Conservation (phyloP, 768 basidiomycete genomes). For the Leccinum olivaceopallidum region DNA sequence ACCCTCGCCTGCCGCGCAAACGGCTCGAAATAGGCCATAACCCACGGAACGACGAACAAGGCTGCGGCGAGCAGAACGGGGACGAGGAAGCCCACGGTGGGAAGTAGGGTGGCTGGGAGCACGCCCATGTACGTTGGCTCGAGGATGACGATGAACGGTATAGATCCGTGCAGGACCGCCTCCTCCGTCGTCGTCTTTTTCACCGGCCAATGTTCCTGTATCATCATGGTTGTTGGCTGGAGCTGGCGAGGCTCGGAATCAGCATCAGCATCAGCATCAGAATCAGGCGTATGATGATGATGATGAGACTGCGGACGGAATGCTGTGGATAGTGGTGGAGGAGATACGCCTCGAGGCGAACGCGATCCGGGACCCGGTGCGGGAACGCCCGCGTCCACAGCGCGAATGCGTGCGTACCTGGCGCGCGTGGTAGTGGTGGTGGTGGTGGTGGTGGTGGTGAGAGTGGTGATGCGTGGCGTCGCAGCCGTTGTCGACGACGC, state of each 20-base stretch:
- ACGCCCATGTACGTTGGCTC: conserved; percentile 63
- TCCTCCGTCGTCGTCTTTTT: no score
- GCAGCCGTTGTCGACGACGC: conserved; percentile 1
- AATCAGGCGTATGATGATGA: neutral
- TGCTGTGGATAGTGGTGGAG: neutral
- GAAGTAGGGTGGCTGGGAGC: conserved; percentile 53
- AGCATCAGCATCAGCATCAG: neutral
- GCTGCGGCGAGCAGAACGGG: conserved; percentile 29
- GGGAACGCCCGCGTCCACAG: conserved; percentile 52
- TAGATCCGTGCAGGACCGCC: conserved; percentile 4
- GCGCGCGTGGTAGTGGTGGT: conserved; percentile 36
- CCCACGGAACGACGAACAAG: conserved; percentile 17
- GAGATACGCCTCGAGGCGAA: conserved; percentile 3
- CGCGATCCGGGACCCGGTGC: conserved; percentile 33
- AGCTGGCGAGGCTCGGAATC: neutral
- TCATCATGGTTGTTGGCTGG: conserved; percentile 5
- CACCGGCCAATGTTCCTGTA: neutral
- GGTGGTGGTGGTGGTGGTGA: conserved; percentile 21
- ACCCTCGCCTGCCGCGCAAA: conserved; percentile 25
- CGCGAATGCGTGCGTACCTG: conserved; percentile 59
- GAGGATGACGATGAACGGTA: conserved; percentile 54
- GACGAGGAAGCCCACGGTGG: conserved; percentile 33
- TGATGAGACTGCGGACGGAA: neutral
- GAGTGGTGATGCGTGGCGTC: conserved; percentile 1
- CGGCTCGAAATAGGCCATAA: conserved; percentile 23